A percentile compares a stretch with the other conserved stretches of the same genome.
phyloP scores from a whole-genome alignment of 345 rosid genomes.

The Syzygium aqueum region DNA sequence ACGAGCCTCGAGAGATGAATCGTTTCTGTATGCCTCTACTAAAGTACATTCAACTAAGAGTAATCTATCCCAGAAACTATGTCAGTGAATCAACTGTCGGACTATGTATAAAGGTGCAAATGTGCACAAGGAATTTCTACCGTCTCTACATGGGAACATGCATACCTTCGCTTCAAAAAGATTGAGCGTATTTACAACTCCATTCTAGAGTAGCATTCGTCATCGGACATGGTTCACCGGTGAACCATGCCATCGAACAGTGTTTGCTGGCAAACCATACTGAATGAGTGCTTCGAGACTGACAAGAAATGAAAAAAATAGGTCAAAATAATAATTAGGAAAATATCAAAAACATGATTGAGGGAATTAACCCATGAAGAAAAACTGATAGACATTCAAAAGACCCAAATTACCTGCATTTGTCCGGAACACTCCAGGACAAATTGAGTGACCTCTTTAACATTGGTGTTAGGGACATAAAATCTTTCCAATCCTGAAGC shows the following conservation, averaged over 20 bases:
- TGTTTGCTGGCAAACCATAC: constrained; percentile 7
- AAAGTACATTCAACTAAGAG: not conserved
- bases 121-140: not conserved
- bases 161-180: not conserved
- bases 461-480: constrained; percentile 43
- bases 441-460: constrained; percentile 28
- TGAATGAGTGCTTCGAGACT: constrained; percentile 41
- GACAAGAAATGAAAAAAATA: not conserved
- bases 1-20: not conserved
- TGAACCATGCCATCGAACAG: not conserved
- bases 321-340: not conserved
- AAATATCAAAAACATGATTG: not conserved
- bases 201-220: not conserved
- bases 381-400: not conserved
- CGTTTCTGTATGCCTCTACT: not conserved
- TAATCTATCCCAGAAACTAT: not conserved
- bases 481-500: constrained; percentile 73
- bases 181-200: not conserved
- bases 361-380: not conserved
- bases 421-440: constrained; percentile 69
- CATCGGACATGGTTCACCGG: not conserved
- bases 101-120: not conserved
- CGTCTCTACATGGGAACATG: not conserved
- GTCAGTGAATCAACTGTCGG: not conserved
- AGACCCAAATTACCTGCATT: constrained; percentile 53